These are phyloP conservation scores for Fraxinus quadrangulata DNA, from an alignment of 257 asterid species.

Conservation along the genomic window DNA sequence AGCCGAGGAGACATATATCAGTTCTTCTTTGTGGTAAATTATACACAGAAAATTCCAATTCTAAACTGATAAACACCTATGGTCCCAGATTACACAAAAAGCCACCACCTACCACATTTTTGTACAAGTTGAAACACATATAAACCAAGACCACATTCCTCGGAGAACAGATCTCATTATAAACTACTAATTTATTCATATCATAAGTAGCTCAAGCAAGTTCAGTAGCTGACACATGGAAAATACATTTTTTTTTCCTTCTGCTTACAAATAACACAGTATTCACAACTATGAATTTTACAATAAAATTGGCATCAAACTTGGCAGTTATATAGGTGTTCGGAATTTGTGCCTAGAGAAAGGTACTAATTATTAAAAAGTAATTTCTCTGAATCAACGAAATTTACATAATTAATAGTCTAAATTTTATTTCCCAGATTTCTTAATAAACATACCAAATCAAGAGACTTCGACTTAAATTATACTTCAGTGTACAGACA, in stretches of 20 bases:
- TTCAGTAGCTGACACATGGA: not conserved
- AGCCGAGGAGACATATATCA: not conserved
- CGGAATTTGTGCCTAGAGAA: not conserved
- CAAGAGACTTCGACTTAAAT: not conserved
- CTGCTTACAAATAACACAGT: not conserved
- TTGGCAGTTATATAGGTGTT: not conserved
- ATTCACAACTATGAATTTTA: not conserved
- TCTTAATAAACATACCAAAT: slow-evolving; percentile 1
- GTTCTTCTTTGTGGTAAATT: not conserved
- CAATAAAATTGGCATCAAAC: not conserved
- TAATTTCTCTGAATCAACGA: not conserved
- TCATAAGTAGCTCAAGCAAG: not conserved
- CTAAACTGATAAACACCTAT: not conserved
- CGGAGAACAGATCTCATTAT: not conserved
- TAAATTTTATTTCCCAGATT: not conserved
- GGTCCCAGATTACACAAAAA: not conserved
- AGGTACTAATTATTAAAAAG: not conserved
- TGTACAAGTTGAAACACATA: not conserved
- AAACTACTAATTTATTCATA: not conserved
- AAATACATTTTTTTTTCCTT: not conserved
- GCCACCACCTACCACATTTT: not conserved
- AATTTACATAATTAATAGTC: not conserved
- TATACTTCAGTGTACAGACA: not conserved
- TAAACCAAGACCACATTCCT: not conserved
- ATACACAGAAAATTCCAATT: not conserved